Conservation (phyloP, 176 grass and related monocot genomes). For the Oryza meyeriana region DNA sequence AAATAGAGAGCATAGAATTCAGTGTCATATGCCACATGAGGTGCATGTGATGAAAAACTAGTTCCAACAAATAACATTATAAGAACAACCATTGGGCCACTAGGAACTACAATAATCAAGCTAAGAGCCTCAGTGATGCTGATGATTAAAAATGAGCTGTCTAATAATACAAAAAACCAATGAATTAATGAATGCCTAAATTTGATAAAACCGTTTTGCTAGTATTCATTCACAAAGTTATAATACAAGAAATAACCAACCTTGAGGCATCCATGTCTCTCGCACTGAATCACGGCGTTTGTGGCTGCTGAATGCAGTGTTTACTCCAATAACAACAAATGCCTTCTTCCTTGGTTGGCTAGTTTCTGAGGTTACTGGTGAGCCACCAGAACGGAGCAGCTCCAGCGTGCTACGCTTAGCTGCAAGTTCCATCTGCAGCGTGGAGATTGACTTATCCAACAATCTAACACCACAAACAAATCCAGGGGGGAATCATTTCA, state of each 20-base stretch:
- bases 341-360: constrained; percentile 61
- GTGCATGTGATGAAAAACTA: not conserved
- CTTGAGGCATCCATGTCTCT: constrained; percentile 98
- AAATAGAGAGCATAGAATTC: not conserved
- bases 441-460: constrained; percentile 97
- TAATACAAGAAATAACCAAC: constrained; percentile 36
- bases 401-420: constrained; percentile 73
- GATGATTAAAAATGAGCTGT: not conserved
- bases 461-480: constrained; percentile 61
- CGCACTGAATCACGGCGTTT: constrained; percentile 91
- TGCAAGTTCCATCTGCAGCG: constrained; percentile 93
- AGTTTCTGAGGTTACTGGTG: constrained; percentile 41
- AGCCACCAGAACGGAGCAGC: constrained; percentile 39
- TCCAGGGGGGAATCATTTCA: constrained; percentile 13
- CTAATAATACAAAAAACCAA: not conserved
- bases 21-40: not conserved
- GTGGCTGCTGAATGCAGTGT: constrained; percentile 92
- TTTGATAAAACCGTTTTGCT: constrained; percentile 6
- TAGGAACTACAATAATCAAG: not conserved
- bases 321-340: constrained; percentile 88
- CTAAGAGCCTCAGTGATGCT: not conserved
- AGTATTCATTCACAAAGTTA: constrained; percentile 20
- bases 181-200: constrained; percentile 25
- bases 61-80: not conserved
- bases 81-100: not conserved